Conservation (phyloP, 2,329 filamentous ascomycete genomes). For the Talaromyces sp. region DNA sequence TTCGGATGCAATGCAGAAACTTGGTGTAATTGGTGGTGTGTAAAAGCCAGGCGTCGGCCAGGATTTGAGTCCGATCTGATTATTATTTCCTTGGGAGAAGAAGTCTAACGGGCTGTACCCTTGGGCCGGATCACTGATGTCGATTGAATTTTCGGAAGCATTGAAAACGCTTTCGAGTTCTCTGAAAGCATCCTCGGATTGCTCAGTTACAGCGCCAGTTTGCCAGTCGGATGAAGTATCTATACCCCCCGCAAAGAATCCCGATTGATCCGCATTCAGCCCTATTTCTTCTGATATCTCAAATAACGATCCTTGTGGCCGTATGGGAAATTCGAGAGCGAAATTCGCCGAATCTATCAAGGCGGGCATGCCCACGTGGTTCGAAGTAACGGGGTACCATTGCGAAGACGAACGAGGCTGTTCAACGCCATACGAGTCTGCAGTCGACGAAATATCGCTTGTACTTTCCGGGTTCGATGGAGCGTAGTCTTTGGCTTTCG, state of each 20-base stretch:
- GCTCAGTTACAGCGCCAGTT: neutral
- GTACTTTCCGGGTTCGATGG: neutral
- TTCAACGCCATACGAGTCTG: conserved; percentile 8
- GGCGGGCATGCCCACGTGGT: neutral
- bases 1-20: conserved; percentile 20
- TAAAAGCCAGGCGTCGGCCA: neutral
- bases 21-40: neutral
- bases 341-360: neutral
- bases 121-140: neutral
- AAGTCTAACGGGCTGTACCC: neutral
- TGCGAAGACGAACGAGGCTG: neutral
- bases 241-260: neutral
- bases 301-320: neutral
- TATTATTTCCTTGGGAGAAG: neutral
- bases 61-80: neutral
- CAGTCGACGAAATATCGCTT: neutral
- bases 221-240: conserved; percentile 11
- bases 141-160: conserved; percentile 1
- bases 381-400: conserved; percentile 13
- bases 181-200: conserved; percentile 5
- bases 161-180: conserved; percentile 1
- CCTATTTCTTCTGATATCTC: neutral
- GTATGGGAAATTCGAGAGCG: neutral
- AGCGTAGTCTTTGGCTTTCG: neutral
- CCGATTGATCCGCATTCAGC: conserved; percentile 1